Evolutionary conservation across 371 early-diverging fungal genomes (phyloP), one percentile per base, ranked within the genome.

Genomic region (Umbelopsis sp.): DNA sequence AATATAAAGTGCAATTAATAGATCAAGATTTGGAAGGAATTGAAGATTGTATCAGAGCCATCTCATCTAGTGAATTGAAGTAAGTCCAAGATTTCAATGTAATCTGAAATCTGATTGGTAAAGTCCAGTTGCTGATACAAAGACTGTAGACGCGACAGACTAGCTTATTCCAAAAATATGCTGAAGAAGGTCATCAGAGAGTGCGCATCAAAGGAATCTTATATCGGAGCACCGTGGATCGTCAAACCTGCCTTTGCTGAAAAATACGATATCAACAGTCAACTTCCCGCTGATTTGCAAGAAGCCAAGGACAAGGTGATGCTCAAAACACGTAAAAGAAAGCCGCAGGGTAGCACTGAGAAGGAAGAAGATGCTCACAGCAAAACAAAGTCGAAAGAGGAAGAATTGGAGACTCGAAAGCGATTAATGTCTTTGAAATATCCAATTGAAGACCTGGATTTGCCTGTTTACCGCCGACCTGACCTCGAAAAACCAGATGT

Each of bases 171-270:
- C 53, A 93, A 93, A 73, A 82, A 82, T 48, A 84, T 89, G 67
- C 74, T 94, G 35, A 87, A 89, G 68, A 89, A 87, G 70, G 92
- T 87, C 66, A 81, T 94, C 29, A 83, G 86, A 46, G 93, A 93
- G 45, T 84, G 82, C 51, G 83, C 90, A 7, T 70, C 76, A 6
- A 90, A 87, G 65, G 93, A 92, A 50, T 75, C 77, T 14, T 91
- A 91, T 76, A 75, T 87, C 44, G 90, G 91, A 11, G 89, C 92
- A 29, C 92, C 92, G n/a, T 92, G 91, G 90, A 67, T 88, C 20
- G 83, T 92, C 65, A 80, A 86, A 82, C 66, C 73, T 11, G 75
- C 77, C 0, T 63, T 79, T 25, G 81, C 83, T 10, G 72, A 81
- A 16, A 81, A 75, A 63, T 88, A 82, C 50, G 76, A 74, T 2